These are phyloP conservation scores for Didymella pomorum DNA, from an alignment of 2,329 filamentous ascomycete species.

Conservation along the genomic window DNA sequence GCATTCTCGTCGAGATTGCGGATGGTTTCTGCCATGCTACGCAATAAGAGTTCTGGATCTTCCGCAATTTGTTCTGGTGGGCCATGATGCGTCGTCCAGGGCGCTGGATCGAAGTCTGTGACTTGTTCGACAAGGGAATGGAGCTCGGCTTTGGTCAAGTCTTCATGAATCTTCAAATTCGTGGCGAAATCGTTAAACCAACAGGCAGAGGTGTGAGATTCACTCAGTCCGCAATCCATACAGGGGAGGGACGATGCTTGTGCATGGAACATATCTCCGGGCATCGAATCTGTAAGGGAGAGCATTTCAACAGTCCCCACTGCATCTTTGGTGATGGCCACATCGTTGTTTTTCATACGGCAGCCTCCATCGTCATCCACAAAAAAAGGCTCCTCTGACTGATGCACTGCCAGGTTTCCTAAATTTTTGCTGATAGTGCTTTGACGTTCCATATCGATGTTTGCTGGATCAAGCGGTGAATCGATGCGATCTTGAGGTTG, in stretches of 20 bases:
- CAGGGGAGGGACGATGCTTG: conserved; percentile 25
- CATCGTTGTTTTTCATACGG: background rate
- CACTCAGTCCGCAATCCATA: conserved; percentile 35
- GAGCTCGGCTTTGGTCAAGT: conserved; percentile 26
- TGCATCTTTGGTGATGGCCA: background rate
- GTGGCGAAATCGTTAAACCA: background rate
- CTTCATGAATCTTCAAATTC: conserved; percentile 10
- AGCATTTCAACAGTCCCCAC: background rate
- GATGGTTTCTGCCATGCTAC: conserved; percentile 28
- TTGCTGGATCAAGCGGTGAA: background rate
- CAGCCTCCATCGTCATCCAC: background rate
- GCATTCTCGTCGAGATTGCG: conserved; percentile 30
- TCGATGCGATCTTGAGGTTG: background rate
- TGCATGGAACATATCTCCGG: background rate
- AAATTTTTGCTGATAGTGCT: too few species aligned
- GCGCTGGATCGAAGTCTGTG: conserved; percentile 36
- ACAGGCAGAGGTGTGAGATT: background rate
- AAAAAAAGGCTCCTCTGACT: background rate
- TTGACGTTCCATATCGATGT: background rate
- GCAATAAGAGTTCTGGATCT: conserved; percentile 9
- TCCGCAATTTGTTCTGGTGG: conserved; percentile 19
- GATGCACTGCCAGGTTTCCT: background rate
- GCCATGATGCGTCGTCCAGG: conserved; percentile 32
- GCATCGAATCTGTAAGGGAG: background rate
- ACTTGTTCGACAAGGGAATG: conserved; percentile 23